A percentile compares a stretch with the other conserved stretches of the same genome.
phyloP scores from a whole-genome alignment of 108 stramenopile genomes.

The Skeletonema potamos region DNA sequence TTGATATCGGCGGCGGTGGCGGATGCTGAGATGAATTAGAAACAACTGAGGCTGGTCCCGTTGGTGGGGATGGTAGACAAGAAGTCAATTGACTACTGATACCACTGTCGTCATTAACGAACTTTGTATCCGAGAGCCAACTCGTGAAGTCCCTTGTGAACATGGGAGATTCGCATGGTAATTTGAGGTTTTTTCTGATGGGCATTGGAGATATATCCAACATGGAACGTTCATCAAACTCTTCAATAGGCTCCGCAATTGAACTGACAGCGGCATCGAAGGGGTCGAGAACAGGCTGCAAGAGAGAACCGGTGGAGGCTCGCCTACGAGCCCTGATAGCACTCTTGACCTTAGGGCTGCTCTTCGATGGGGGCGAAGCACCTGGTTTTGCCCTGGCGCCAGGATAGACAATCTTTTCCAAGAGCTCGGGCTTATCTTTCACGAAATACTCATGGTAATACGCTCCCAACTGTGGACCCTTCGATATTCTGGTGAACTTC shows the following conservation, averaged over 20 bases:
- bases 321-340: slow-evolving; percentile 14
- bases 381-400: not conserved
- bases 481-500: slow-evolving; percentile 16
- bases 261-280: not conserved
- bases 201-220: slow-evolving; percentile 12
- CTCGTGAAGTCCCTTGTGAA: not conserved
- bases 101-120: not conserved
- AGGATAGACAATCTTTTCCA: slow-evolving; percentile 25
- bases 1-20: not conserved
- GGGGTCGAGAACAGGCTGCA: not conserved
- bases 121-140: slow-evolving; percentile 8
- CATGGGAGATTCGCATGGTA: not conserved
- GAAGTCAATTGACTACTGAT: not conserved
- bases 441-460: slow-evolving; percentile 40
- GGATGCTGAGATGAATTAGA: slow-evolving; percentile 5
- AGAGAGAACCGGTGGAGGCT: slow-evolving; percentile 24
- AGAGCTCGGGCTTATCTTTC: slow-evolving; percentile 21
- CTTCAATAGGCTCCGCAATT: not conserved
- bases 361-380: not conserved
- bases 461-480: slow-evolving; percentile 55
- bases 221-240: not conserved
- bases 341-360: not conserved
- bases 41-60: slow-evolving; percentile 3
- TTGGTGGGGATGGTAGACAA: not conserved
- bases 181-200: not conserved